Evolutionary conservation across 2,329 filamentous ascomycete species (phyloP).

Genomic region (Paradendryphiella salina): DNA sequence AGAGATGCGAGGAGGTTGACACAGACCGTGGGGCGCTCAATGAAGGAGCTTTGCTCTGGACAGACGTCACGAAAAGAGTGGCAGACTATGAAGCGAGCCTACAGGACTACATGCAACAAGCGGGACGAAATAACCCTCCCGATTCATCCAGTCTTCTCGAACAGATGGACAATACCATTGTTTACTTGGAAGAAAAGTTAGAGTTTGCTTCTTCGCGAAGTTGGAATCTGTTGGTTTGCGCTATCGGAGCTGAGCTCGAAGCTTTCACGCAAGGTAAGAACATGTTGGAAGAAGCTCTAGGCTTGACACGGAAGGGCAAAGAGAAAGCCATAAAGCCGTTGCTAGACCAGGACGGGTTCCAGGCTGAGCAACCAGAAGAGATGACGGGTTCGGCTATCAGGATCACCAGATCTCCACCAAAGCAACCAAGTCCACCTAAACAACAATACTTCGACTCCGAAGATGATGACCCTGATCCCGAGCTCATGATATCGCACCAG

Average conservation of each 20-base stretch:
- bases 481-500: slow-evolving; percentile 54
- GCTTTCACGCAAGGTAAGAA: slow-evolving; percentile 65
- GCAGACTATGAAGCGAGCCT: slow-evolving; percentile 68
- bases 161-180: slow-evolving; percentile 61
- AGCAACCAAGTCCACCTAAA: slow-evolving; percentile 33
- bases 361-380: slow-evolving; percentile 27
- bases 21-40: slow-evolving; percentile 67
- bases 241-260: slow-evolving; percentile 73
- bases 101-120: slow-evolving; percentile 56
- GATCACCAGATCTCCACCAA: slow-evolving; percentile 35
- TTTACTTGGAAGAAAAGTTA: slow-evolving; percentile 59
- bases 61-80: slow-evolving; percentile 62
- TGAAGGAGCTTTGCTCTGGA: slow-evolving; percentile 69
- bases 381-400: slow-evolving; percentile 39
- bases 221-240: slow-evolving; percentile 76
- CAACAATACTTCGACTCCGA: slow-evolving; percentile 46
- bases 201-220: slow-evolving; percentile 61
- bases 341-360: slow-evolving; percentile 25
- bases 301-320: slow-evolving; percentile 34
- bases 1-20: slow-evolving; percentile 60
- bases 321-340: slow-evolving; percentile 29
- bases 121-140: slow-evolving; percentile 19
- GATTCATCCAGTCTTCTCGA: slow-evolving; percentile 26
- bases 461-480: slow-evolving; percentile 53
- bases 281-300: slow-evolving; percentile 55